Evolutionary conservation across 2,329 filamentous ascomycete species (phyloP).

Genomic region (Davidsoniella australis): DNA sequence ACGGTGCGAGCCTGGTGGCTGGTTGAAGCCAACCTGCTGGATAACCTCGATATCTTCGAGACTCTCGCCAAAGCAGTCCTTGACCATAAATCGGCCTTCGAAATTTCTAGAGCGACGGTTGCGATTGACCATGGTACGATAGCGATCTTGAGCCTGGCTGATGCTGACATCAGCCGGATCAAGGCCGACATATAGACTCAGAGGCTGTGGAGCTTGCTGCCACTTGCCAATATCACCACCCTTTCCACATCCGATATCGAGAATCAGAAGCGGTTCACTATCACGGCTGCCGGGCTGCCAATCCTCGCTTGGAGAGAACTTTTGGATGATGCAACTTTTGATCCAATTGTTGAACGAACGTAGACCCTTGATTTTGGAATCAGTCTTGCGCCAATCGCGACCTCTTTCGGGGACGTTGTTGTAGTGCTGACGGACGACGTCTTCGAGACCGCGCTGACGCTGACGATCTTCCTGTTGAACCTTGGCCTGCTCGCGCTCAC

Average conservation of each 20-base stretch:
- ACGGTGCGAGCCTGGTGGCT: conserved; percentile 45
- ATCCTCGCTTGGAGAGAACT: conserved; percentile 73
- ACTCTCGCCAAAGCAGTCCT: conserved; percentile 81
- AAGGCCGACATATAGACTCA: conserved; percentile 85
- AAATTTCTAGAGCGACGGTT: conserved; percentile 49
- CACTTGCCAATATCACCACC: conserved; percentile 91
- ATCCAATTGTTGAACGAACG: conserved; percentile 98
- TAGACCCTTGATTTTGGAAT: conserved; percentile 87
- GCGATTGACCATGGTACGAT: conserved; percentile 50
- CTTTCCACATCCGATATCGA: conserved; percentile 94
- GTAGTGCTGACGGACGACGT: conserved; percentile 86
- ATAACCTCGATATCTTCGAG: conserved; percentile 70
- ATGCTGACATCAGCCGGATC: conserved; percentile 90
- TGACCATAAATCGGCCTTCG: conserved; percentile 72
- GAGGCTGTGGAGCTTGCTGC: conserved; percentile 79
- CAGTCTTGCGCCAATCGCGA: conserved; percentile 83
- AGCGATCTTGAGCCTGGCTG: conserved; percentile 74
- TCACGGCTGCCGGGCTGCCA: conserved; percentile 42
- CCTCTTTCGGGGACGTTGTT: conserved; percentile 89
- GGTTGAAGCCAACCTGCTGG: conserved; percentile 72
- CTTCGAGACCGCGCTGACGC: conserved; percentile 43
- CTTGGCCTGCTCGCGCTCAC: conserved; percentile 21
- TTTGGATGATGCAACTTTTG: conserved; percentile 93
- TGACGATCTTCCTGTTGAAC: conserved; percentile 23
- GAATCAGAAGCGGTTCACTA: conserved; percentile 50